These are phyloP conservation scores for Triadica sebifera DNA, from an alignment of 345 rosid species.

Conservation along the genomic window DNA sequence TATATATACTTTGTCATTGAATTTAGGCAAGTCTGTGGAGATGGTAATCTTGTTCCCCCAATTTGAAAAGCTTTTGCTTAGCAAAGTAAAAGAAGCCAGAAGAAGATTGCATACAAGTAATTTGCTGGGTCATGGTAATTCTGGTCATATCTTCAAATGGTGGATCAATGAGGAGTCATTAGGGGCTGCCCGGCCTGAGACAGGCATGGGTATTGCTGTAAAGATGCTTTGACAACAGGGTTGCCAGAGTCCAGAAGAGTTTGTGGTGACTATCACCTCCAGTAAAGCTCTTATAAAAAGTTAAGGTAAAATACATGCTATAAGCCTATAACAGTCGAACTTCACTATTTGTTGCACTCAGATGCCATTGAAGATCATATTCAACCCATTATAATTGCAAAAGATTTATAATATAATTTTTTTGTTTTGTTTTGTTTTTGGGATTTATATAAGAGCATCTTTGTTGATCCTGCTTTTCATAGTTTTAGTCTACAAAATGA, in stretches of 20 bases:
- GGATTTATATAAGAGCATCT: background rate
- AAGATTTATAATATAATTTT: background rate
- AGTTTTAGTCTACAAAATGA: background rate
- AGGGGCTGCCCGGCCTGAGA: slow-evolving; percentile 10
- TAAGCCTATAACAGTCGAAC: background rate
- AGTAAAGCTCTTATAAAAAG: too few species aligned
- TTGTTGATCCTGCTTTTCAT: background rate
- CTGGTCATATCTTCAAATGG: slow-evolving; percentile 24
- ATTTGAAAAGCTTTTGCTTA: slow-evolving; percentile 14
- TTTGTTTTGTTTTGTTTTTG: background rate
- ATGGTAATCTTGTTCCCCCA: too few species aligned
- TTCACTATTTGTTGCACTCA: background rate
- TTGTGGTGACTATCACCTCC: slow-evolving; percentile 20
- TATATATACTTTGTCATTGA: too few species aligned
- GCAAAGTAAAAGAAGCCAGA: slow-evolving; percentile 22
- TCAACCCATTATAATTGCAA: background rate
- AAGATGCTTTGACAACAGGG: slow-evolving; percentile 21
- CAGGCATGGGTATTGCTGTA: slow-evolving; percentile 21
- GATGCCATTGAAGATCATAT: background rate
- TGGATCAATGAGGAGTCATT: slow-evolving; percentile 23
- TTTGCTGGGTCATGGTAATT: slow-evolving; percentile 20
- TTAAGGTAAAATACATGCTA: background rate
- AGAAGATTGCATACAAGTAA: slow-evolving; percentile 13
- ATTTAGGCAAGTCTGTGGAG: too few species aligned
- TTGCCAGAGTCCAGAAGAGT: slow-evolving; percentile 24